Evolutionary conservation across 192 early-diverging fungal genomes (phyloP).

Genomic region (Kappamyces sp.): DNA sequence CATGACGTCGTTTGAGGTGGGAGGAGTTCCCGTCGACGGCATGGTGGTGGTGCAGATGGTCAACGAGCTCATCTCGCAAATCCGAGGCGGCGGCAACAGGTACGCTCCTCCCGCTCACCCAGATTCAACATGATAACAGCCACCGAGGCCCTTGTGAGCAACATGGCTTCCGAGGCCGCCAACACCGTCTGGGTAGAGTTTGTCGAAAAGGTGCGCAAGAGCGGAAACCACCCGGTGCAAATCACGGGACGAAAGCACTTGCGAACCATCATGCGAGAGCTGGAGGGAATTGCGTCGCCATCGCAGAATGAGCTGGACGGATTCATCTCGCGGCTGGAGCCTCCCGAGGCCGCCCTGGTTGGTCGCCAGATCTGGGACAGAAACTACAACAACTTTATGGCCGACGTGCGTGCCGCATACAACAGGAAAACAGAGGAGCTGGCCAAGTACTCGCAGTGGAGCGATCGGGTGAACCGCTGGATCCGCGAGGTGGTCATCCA

Average conservation of each 20-base stretch:
- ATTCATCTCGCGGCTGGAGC: conserved; percentile 38
- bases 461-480: conserved; percentile 36
- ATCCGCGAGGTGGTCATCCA: conserved; percentile 42
- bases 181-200: conserved; percentile 52
- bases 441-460: conserved; percentile 37
- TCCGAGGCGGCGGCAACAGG: conserved; percentile 41
- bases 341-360: conserved; percentile 35
- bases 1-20: conserved; percentile 35
- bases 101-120: background rate
- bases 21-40: conserved; percentile 41
- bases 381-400: conserved; percentile 42
- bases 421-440: conserved; percentile 31
- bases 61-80: conserved; percentile 45
- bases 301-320: conserved; percentile 40
- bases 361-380: conserved; percentile 42
- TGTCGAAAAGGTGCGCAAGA: conserved; percentile 30
- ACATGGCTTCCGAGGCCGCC: conserved; percentile 52
- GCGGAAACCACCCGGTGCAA: conserved; percentile 42
- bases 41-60: conserved; percentile 37
- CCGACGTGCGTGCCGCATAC: conserved; percentile 40
- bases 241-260: conserved; percentile 42
- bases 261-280: conserved; percentile 42
- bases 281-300: conserved; percentile 43
- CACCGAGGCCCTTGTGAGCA: conserved; percentile 47
- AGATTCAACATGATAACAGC: conserved; percentile 53